Conservation (phyloP, 2,329 filamentous ascomycete species). For the Fusarium virguliforme region DNA sequence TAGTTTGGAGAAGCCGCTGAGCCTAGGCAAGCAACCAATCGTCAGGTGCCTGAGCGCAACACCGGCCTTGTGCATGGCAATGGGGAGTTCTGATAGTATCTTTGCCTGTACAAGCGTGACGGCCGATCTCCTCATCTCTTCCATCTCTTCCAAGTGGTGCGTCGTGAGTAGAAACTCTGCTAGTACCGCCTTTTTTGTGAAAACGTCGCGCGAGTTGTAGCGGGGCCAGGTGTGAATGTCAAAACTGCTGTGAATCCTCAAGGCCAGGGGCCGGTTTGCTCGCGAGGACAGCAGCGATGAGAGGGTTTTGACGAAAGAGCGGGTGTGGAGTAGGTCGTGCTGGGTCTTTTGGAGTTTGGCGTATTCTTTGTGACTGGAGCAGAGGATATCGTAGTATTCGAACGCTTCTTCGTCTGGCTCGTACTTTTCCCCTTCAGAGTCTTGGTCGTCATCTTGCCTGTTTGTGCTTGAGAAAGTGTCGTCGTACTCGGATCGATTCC, state of each 20-base stretch:
- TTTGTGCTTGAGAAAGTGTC: too few relatives aligned
- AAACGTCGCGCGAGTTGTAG: not conserved
- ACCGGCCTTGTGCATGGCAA: constrained; percentile 2
- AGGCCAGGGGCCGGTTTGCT: not conserved
- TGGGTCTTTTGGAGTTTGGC: not conserved
- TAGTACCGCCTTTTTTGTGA: not conserved
- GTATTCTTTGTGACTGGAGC: not conserved
- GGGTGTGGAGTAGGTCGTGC: not conserved
- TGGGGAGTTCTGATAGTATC: constrained; percentile 2
- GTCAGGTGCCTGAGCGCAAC: not conserved
- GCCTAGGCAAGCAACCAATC: not conserved
- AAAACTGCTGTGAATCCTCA: not conserved
- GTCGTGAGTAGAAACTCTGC: not conserved
- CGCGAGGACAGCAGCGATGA: not conserved
- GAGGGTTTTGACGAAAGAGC: not conserved
- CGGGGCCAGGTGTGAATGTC: not conserved
- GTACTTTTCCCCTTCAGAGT: not conserved
- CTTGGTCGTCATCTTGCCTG: not conserved
- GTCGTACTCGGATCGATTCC: too few relatives aligned
- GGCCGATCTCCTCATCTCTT: not conserved
- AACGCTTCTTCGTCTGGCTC: not conserved
- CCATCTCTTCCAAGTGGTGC: not conserved
- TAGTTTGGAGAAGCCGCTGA: not conserved
- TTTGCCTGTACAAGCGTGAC: not conserved
- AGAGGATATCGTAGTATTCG: not conserved